Base-by-base conservation (phyloP, 225 moss, liverwort and hornwort genomes). In the Polytrichum formosum region DNA sequence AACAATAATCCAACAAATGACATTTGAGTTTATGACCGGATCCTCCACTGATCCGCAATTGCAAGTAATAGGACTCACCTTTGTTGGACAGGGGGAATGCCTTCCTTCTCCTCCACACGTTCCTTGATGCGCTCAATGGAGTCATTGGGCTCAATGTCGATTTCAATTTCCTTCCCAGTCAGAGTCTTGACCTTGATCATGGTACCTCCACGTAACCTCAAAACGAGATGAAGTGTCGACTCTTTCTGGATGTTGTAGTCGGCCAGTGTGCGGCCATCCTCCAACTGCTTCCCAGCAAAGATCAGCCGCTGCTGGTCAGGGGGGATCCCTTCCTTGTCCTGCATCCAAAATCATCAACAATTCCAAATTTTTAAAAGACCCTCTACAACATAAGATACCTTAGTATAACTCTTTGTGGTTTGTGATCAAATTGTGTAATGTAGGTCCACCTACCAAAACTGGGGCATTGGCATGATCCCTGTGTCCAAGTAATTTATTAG, bases 151-250 rank as follows among this genome's bases (percentile, higher is more conserved):
- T 97, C 96, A 70, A 97, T 97, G 63, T 97, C 96, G 68, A 97
- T 97, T 81, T 97, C 96, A 33, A 97, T 97, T 74, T 97, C 96
- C 83, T 97, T 97, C 54, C 93, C 96, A 4, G 96, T 97, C 23
- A 97, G 75, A 27, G 96, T 97, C 76, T 97, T 97, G 72, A 97
- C 93, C 83, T 97, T 97, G 63, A 97, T 97, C 96, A 97, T 97
- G 31, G 96, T 97, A 17, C 96, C 96, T 13, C 96, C 96, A 73
- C 93, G 90, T 30, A 97, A 84, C 60, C 93, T 84, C 6, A 89
- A 73, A 3, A 93, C 92, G 61, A 97, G 79, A 67, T 93, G 90
- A 67, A 93, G 83, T 71, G 90, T 94, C 1, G 93, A 93, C 76
- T 92, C 90, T 74, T 91, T 91, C 78, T 86, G 91, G 68, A 96